These are phyloP conservation scores for Arbutus unedo DNA, from an alignment of 148 eudicot species.

Conservation along the genomic window DNA sequence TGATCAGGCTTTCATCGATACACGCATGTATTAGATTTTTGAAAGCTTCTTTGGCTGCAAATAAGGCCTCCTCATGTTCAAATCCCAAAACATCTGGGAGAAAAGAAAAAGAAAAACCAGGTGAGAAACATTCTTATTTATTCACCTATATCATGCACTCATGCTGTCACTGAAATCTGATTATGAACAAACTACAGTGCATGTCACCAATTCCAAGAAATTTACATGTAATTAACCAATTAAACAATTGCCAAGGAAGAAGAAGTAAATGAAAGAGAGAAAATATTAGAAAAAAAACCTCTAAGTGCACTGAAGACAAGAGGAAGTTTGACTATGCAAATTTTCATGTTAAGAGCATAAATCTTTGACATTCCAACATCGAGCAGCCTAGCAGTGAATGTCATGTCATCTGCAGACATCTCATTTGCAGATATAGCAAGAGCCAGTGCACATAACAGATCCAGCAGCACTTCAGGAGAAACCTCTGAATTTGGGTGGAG, in stretches of 20 bases:
- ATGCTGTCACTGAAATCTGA: slow-evolving; percentile 4
- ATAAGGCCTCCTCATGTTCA: slow-evolving; percentile 78
- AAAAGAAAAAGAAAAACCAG: slow-evolving; percentile 13
- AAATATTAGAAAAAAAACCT: slow-evolving; percentile 36
- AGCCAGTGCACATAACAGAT: slow-evolving; percentile 66
- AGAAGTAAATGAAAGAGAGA: neutral
- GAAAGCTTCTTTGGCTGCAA: slow-evolving; percentile 69
- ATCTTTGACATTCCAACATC: slow-evolving; percentile 78
- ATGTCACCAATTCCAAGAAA: neutral
- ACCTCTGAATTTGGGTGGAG: slow-evolving; percentile 52
- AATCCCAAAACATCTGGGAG: slow-evolving; percentile 72
- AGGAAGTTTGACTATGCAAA: slow-evolving; percentile 78
- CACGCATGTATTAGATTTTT: slow-evolving; percentile 67
- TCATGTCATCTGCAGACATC: slow-evolving; percentile 81
- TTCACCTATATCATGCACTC: neutral
- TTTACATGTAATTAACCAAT: neutral
- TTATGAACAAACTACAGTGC: neutral
- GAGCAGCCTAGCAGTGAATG: slow-evolving; percentile 74
- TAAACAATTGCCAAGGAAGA: neutral
- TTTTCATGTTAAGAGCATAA: slow-evolving; percentile 49
- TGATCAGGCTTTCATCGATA: slow-evolving; percentile 72
- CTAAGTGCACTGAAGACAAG: slow-evolving; percentile 60
- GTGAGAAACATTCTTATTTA: slow-evolving; percentile 17
- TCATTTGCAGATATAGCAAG: slow-evolving; percentile 47
- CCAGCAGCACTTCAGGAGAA: slow-evolving; percentile 63